Percentiles rank a stretch among this genome's conserved stretches.
Conservation (phyloP, 2,329 filamentous ascomycete genomes). For the Stromatinia cepivora region DNA sequence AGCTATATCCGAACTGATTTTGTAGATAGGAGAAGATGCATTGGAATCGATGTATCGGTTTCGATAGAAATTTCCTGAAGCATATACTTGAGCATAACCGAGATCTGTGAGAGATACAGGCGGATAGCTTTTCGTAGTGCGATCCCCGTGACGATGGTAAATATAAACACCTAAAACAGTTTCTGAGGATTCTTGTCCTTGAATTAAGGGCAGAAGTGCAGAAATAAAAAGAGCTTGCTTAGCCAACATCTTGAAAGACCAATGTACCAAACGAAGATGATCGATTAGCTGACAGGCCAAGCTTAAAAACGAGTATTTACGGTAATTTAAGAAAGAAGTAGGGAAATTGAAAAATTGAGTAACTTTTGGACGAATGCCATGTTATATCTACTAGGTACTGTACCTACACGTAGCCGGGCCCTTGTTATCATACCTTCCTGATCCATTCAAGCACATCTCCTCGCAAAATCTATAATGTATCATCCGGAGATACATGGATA, state of each 20-base stretch:
- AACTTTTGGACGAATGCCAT: background rate
- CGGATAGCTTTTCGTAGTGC: conserved; percentile 73
- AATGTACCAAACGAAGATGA: background rate
- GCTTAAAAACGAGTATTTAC: background rate
- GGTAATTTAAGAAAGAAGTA: background rate
- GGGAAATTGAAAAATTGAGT: background rate
- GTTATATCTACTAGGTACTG: background rate
- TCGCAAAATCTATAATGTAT: background rate
- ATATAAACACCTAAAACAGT: conserved; percentile 71
- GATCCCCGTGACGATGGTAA: conserved; percentile 88
- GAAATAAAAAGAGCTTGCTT: conserved; percentile 47
- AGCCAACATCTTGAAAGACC: conserved; percentile 35
- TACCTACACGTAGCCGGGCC: background rate
- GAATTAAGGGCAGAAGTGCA: conserved; percentile 43
- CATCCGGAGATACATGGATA: conserved; percentile 12
- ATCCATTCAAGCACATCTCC: conserved; percentile 1
- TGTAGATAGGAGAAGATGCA: conserved; percentile 59
- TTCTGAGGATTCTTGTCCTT: conserved; percentile 39
- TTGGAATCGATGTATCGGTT: conserved; percentile 67
- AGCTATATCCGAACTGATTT: conserved; percentile 66
- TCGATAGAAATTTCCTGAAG: conserved; percentile 74
- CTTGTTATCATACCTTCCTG: background rate
- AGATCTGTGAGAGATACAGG: conserved; percentile 75
- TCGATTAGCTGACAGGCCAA: background rate
- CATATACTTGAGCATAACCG: conserved; percentile 73